A percentile compares a stretch with the other conserved stretches of the same genome.
Conservation (phyloP, 148 eudicot genomes). For the Talinum fruticosum region DNA sequence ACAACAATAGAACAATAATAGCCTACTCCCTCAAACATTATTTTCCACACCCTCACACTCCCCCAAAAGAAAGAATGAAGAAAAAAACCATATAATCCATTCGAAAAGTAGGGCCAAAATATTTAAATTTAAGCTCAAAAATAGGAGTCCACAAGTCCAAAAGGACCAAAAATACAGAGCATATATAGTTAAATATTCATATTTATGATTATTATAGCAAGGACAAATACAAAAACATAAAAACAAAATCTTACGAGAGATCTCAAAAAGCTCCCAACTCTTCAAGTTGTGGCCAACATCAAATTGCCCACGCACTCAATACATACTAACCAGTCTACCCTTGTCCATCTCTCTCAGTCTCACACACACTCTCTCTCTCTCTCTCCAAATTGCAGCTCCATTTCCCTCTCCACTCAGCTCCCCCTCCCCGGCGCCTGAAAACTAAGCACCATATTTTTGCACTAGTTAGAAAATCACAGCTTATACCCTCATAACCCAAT, state of each 20-base stretch:
- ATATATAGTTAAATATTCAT: neutral
- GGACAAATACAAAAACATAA: slow-evolving; percentile 26
- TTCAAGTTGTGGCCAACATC: slow-evolving; percentile 31
- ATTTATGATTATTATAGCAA: neutral
- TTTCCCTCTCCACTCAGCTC: neutral
- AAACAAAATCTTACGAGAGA: slow-evolving; percentile 31
- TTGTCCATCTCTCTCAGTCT: neutral
- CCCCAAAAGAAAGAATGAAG: neutral
- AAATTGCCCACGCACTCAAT: slow-evolving; percentile 11
- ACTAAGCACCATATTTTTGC: neutral
- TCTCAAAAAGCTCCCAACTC: slow-evolving; percentile 15
- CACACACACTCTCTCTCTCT: slow-evolving; percentile 16
- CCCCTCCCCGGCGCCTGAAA: slow-evolving; percentile 8
- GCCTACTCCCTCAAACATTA: slow-evolving; percentile 16
- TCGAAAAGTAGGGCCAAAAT: slow-evolving; percentile 7
- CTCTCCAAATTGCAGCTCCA: neutral
- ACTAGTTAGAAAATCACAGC: neutral
- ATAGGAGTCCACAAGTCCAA: slow-evolving; percentile 48
- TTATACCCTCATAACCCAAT: neutral
- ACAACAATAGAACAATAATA: neutral
- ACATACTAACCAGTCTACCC: slow-evolving; percentile 10
- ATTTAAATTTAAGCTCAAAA: slow-evolving; percentile 27
- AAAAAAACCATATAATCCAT: neutral
- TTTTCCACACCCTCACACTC: slow-evolving; percentile 12
- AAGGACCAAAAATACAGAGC: slow-evolving; percentile 26